phyloP scores from a whole-genome alignment of 2,329 filamentous ascomycete genomes.

The Epichloe typhina region DNA sequence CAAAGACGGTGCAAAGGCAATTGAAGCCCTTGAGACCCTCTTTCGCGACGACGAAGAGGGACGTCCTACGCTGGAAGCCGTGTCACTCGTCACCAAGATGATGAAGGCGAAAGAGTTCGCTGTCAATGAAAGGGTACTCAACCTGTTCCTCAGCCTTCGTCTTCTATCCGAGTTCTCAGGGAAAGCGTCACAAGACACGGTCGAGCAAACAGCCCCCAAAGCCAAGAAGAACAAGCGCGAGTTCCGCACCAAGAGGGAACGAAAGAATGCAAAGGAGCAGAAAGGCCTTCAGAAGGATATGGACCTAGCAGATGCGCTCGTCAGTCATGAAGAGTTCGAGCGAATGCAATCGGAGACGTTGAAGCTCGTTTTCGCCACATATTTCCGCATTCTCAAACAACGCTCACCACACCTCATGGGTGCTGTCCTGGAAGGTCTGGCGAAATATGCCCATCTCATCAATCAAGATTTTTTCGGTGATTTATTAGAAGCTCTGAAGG shows the following conservation, averaged over 20 bases:
- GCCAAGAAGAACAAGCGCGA: conserved; percentile 60
- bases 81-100: conserved; percentile 80
- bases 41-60: conserved; percentile 87
- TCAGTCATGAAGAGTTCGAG: conserved; percentile 85
- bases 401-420: conserved; percentile 79
- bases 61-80: conserved; percentile 72
- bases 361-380: conserved; percentile 88
- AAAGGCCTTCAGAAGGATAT: conserved; percentile 88
- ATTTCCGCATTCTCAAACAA: conserved; percentile 86
- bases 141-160: conserved; percentile 81
- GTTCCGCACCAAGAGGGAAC: conserved; percentile 77
- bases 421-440: conserved; percentile 87
- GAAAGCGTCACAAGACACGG: conserved; percentile 66
- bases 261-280: conserved; percentile 73
- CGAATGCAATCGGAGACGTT: conserved; percentile 90
- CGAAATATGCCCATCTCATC: conserved; percentile 90
- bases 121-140: conserved; percentile 73
- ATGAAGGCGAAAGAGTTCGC: conserved; percentile 78
- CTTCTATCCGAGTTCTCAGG: conserved; percentile 76
- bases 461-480: conserved; percentile 99
- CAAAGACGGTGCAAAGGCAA: conserved; percentile 63
- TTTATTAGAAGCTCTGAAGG: conserved; percentile 83
- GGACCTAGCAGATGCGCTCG: conserved; percentile 78
- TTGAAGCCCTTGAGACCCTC: conserved; percentile 64
- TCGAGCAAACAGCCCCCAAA: conserved; percentile 36